These are phyloP conservation scores for Crataegus laevigata DNA, from an alignment of 306 rosid genomes.

Conservation along the genomic window DNA sequence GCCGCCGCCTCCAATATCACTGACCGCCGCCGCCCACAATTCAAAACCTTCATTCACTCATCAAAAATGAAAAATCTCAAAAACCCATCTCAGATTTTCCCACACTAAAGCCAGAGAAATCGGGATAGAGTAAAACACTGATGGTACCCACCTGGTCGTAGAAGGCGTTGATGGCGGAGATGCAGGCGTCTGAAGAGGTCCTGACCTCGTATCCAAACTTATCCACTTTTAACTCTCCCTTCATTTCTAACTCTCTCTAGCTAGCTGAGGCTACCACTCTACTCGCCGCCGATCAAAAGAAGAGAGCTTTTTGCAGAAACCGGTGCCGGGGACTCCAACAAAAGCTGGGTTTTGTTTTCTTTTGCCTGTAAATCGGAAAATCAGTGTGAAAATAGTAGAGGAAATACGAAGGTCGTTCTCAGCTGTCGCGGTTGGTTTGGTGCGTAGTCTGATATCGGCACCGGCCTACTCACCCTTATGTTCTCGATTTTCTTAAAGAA, in stretches of 20 bases:
- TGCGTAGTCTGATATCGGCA: background rate
- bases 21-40: constrained; percentile 60
- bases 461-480: background rate
- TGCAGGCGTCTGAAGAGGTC: constrained; percentile 65
- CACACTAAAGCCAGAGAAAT: background rate
- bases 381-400: background rate
- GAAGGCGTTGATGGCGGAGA: constrained; percentile 63
- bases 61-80: constrained; percentile 12
- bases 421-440: background rate
- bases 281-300: background rate
- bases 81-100: constrained; percentile 16
- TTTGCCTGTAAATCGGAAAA: background rate
- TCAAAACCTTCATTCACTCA: constrained; percentile 42
- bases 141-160: constrained; percentile 49
- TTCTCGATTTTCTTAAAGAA: background rate
- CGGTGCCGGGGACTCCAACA: background rate
- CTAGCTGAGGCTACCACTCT: background rate
- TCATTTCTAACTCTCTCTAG: constrained; percentile 24
- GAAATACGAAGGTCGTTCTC: background rate
- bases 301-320: background rate
- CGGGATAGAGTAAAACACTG: background rate
- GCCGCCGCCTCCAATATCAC: constrained; percentile 67
- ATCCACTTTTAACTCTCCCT: constrained; percentile 32
- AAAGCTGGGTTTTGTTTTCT: background rate
- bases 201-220: constrained; percentile 65